These are phyloP conservation scores for Hyaloperonospora arabidopsidis DNA, from an alignment of 352 stramenopile species.

Conservation along the genomic window DNA sequence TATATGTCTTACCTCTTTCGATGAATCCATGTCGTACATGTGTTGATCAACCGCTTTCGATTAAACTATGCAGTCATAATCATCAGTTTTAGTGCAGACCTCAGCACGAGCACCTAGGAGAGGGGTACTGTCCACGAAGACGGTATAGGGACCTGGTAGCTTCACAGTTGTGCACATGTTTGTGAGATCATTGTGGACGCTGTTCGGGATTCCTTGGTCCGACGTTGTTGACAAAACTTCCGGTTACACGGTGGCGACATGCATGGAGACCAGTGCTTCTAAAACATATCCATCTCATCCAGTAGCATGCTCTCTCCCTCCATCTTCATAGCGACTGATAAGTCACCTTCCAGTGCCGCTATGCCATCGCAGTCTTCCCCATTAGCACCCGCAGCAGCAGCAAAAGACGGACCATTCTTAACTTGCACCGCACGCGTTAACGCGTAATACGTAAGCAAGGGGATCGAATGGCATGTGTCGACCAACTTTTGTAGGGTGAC, in stretches of 20 bases:
- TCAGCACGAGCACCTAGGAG: no score
- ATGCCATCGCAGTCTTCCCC: constrained; percentile 73
- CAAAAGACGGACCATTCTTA: constrained; percentile 30
- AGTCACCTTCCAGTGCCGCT: constrained; percentile 58
- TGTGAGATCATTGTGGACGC: no score
- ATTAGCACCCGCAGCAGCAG: constrained; percentile 14
- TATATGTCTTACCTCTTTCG: no score
- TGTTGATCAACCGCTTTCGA: no score
- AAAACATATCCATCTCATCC: constrained; percentile 84
- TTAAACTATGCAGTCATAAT: no score
- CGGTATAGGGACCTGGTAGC: no score
- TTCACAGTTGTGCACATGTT: no score
- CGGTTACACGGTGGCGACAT: background rate
- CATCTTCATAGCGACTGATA: constrained; percentile 74
- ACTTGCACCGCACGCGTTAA: constrained; percentile 48
- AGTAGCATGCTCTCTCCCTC: constrained; percentile 77
- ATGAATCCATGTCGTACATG: no score
- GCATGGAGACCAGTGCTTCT: constrained; percentile 10
- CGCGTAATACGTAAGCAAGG: constrained; percentile 68
- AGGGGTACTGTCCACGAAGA: no score
- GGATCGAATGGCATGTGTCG: constrained; percentile 49
- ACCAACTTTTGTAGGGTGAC: constrained; percentile 46
- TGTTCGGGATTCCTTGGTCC: no score
- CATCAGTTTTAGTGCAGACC: no score
- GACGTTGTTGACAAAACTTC: no score